Percentiles rank a stretch among this genome's conserved stretches.
Conservation (phyloP, 2,329 filamentous ascomycete genomes). For the Cytospora mali region DNA sequence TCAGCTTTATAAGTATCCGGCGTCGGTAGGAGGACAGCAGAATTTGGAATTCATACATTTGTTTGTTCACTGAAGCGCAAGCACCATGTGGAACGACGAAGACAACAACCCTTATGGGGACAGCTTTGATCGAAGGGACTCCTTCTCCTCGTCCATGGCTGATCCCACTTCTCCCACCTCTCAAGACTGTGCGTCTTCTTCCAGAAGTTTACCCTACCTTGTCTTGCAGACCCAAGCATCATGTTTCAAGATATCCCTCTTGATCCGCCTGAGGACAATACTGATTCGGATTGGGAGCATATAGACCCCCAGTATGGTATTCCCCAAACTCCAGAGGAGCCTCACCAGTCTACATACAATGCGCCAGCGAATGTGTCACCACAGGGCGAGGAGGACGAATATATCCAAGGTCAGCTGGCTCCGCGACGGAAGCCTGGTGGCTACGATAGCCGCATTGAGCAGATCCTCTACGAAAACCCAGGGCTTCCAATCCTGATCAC, state of each 20-base stretch:
- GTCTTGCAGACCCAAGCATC: constrained; percentile 28
- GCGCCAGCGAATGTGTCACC: constrained; percentile 22
- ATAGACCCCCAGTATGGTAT: constrained; percentile 63
- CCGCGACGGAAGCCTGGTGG: constrained; percentile 76
- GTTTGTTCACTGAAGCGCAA: constrained; percentile 4
- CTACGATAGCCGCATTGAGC: constrained; percentile 94
- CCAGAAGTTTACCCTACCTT: constrained; percentile 41
- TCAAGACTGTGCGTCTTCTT: constrained; percentile 51
- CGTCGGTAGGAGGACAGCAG: background rate
- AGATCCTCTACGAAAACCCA: constrained; percentile 94
- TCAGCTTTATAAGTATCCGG: background rate
- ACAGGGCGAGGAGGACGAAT: constrained; percentile 55
- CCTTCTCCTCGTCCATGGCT: constrained; percentile 68
- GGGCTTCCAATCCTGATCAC: constrained; percentile 89
- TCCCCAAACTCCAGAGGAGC: constrained; percentile 62
- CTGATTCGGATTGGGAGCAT: constrained; percentile 49
- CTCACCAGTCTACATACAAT: constrained; percentile 20
- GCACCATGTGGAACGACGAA: constrained; percentile 96
- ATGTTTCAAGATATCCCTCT: constrained; percentile 45
- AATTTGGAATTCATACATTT: background rate
- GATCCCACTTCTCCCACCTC: constrained; percentile 65
- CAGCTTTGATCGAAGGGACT: constrained; percentile 87
- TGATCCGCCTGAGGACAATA: constrained; percentile 40
- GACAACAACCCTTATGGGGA: constrained; percentile 96
- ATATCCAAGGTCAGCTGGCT: constrained; percentile 43